phyloP scores from a whole-genome alignment of 1,284 basidiomycete genomes.

The Malassezia psittaci region DNA sequence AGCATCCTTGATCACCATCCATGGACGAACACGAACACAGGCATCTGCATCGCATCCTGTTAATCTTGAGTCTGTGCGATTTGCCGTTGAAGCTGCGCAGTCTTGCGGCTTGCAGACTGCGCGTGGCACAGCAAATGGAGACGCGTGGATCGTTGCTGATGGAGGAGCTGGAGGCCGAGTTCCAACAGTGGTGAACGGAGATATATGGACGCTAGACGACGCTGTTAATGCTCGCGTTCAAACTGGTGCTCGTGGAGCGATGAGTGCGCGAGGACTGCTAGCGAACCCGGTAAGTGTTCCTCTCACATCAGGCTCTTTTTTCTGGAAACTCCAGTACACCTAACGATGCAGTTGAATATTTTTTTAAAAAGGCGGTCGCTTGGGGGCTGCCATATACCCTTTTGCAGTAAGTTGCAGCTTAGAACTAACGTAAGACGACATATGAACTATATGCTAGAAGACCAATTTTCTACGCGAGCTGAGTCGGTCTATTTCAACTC shows the following conservation, averaged over 20 bases:
- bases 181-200: slow-evolving; percentile 56
- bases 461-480: slow-evolving; percentile 48
- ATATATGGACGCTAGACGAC: slow-evolving; percentile 53
- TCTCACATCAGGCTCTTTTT: slow-evolving; percentile 51
- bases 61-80: slow-evolving; percentile 52
- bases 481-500: slow-evolving; percentile 54
- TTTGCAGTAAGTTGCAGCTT: slow-evolving; percentile 46
- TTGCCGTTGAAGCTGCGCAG: slow-evolving; percentile 52
- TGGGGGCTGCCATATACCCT: slow-evolving; percentile 53
- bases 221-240: slow-evolving; percentile 50
- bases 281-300: slow-evolving; percentile 53
- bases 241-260: slow-evolving; percentile 54
- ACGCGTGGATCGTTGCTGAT: slow-evolving; percentile 21
- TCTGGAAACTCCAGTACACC: slow-evolving; percentile 54
- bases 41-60: slow-evolving; percentile 53
- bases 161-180: slow-evolving; percentile 50
- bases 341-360: slow-evolving; percentile 50
- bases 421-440: slow-evolving; percentile 47
- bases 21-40: slow-evolving; percentile 56
- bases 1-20: slow-evolving; percentile 53
- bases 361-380: slow-evolving; percentile 51
- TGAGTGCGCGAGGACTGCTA: slow-evolving; percentile 57
- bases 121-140: slow-evolving; percentile 23
- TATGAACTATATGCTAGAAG: slow-evolving; percentile 56
- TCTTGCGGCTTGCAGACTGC: slow-evolving; percentile 27